Conservation (phyloP, 1,284 basidiomycete genomes). For the Ustilago vetiveriae region DNA sequence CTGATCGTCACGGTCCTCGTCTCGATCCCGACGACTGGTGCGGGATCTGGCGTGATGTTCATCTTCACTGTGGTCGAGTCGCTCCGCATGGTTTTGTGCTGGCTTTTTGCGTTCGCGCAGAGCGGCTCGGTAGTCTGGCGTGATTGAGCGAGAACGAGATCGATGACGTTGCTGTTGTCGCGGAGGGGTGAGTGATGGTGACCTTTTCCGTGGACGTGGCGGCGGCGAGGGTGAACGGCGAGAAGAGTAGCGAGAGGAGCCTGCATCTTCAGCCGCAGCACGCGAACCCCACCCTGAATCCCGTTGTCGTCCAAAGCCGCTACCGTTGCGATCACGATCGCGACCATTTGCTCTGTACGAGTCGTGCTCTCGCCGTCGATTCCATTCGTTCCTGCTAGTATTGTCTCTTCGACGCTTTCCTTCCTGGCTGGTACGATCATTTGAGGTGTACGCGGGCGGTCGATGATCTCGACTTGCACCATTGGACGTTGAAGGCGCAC, state of each 20-base stretch:
- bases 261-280: background rate
- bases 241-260: slow-evolving; percentile 2
- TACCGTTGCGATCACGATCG: slow-evolving; percentile 60
- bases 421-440: background rate
- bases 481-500: background rate
- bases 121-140: slow-evolving; percentile 34
- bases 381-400: background rate
- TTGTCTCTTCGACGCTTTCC: slow-evolving; percentile 8
- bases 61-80: too few relatives aligned
- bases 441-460: slow-evolving; percentile 10
- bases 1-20: background rate
- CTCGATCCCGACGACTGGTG: background rate
- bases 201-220: slow-evolving; percentile 8
- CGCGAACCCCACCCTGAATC: slow-evolving; percentile 58
- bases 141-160: slow-evolving; percentile 25
- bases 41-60: background rate
- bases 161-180: slow-evolving; percentile 3
- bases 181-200: slow-evolving; percentile 1
- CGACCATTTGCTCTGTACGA: background rate
- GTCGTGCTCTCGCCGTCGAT: slow-evolving; percentile 1
- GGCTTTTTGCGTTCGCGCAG: slow-evolving; percentile 10
- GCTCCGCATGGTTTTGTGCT: background rate
- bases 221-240: slow-evolving; percentile 8
- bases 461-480: background rate
- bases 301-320: slow-evolving; percentile 69